phyloP scores from a whole-genome alignment of 257 asterid genomes.

The Nicotiana otophora region DNA sequence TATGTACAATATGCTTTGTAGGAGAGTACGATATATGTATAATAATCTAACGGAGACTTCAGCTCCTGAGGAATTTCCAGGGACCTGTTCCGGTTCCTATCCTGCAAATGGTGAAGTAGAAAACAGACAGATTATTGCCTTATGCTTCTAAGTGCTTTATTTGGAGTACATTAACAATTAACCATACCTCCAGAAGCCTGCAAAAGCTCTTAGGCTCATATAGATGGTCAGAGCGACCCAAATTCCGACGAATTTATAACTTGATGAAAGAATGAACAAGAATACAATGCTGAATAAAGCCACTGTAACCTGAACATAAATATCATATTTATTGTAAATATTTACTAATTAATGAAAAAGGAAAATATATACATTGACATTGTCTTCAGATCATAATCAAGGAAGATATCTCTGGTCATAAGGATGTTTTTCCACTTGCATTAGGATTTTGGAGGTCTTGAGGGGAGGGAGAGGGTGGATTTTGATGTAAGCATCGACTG shows the following conservation, averaged over 20 bases:
- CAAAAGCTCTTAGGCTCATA: conserved; percentile 59
- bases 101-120: conserved; percentile 29
- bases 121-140: not conserved
- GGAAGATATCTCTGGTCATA: too few species aligned
- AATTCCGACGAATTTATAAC: conserved; percentile 53
- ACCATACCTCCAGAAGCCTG: conserved; percentile 65
- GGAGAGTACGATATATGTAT: too few species aligned
- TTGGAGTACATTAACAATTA: not conserved
- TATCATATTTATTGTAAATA: not conserved
- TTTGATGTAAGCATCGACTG: too few species aligned
- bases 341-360: not conserved
- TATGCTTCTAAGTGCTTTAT: not conserved
- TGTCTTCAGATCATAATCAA: too few species aligned
- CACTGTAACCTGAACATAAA: conserved; percentile 45
- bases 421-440: too few species aligned
- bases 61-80: conserved; percentile 53
- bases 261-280: conserved; percentile 43
- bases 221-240: conserved; percentile 62
- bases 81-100: conserved; percentile 78
- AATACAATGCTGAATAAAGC: conserved; percentile 54
- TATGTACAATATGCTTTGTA: not conserved
- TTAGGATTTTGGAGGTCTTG: too few species aligned
- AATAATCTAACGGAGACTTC: not conserved
- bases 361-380: too few species aligned
- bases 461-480: too few species aligned